phyloP scores from a whole-genome alignment of 192 early-diverging fungal species.

The Dissophora globulifera region DNA sequence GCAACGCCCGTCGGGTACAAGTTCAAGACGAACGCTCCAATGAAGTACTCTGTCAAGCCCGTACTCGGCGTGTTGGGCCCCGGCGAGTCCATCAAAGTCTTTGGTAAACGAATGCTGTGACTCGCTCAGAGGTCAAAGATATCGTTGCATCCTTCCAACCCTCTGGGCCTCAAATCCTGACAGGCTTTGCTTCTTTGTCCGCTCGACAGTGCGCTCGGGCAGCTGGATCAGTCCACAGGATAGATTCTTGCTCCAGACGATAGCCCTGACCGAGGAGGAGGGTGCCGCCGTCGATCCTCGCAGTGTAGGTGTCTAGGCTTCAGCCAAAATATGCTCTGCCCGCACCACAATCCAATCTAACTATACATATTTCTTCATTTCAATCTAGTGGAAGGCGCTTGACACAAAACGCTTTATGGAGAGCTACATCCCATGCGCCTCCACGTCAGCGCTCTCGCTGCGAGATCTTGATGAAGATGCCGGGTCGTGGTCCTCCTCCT shows the following conservation, averaged over 20 bases:
- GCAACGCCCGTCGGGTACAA: slow-evolving; percentile 36
- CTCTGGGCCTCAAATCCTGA: neutral
- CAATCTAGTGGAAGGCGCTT: slow-evolving; percentile 41
- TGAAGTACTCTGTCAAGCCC: slow-evolving; percentile 57
- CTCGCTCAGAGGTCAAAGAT: neutral
- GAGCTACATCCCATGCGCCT: slow-evolving; percentile 20
- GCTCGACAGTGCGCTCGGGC: slow-evolving; percentile 52
- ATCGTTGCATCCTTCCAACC: neutral
- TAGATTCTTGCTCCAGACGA: slow-evolving; percentile 51
- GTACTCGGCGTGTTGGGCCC: slow-evolving; percentile 51
- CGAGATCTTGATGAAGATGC: slow-evolving; percentile 36
- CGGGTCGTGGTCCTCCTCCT: slow-evolving; percentile 23
- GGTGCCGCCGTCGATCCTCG: slow-evolving; percentile 7
- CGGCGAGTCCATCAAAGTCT: slow-evolving; percentile 45
- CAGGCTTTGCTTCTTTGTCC: neutral
- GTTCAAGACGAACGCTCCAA: slow-evolving; percentile 59
- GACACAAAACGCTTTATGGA: slow-evolving; percentile 24
- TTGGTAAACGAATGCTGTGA: slow-evolving; percentile 28
- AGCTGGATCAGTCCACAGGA: slow-evolving; percentile 54
- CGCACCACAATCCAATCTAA: neutral
- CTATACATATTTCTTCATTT: too few species aligned
- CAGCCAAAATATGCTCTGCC: too few species aligned
- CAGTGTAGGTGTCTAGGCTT: slow-evolving; percentile 17
- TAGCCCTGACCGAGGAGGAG: slow-evolving; percentile 31
- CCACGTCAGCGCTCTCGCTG: slow-evolving; percentile 14